Base-by-base conservation (phyloP, 225 moss, liverwort and hornwort genomes). In the Anthoceros angustus region DNA sequence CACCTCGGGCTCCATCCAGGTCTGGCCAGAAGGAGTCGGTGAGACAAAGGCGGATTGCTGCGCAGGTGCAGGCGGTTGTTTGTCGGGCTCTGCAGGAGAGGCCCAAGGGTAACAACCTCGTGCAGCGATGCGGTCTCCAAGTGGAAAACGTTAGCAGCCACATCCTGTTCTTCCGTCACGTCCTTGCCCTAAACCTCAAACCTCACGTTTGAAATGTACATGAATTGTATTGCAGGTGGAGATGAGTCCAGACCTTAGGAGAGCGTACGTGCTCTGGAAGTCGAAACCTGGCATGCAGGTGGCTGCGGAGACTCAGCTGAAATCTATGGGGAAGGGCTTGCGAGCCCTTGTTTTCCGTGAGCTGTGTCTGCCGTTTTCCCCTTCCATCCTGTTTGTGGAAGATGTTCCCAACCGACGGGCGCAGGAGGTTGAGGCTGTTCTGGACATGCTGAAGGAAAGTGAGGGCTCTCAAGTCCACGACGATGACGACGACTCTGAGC, bases 201-300 rank as follows among this genome's bases (percentile, higher is more conserved):
- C 10, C 55, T 55, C 0, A 55, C 55, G 23, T 7, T 0, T 8
- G 14, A 55, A 23, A 18, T 20, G 55, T n/a, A n/a, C n/a, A n/a
- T n/a, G n/a, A n/a, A n/a, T n/a, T n/a, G n/a, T 12, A 18, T 55
- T 18, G 14, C 55, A 55, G 55, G 55, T 55, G 8, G 18, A 55
- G n/a, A 55, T 55, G 55, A 55, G 55, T 55, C n/a, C 55, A 55
- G 55, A 55, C n/a, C 23, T 55, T 18, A 55, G 55, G 14, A 55
- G 55, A 55, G 55, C 55, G 0, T 55, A 55, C 4, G 55, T 55
- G 55, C 23, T 55, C 14, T 55, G 55, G 55, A 55, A 55, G 23
- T 18, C 55, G 23, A 55, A 20, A 18, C 55, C 55, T 55, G 55
- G 55, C 18, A 18, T 55, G 12, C 55, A 55, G 23, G 55, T 55